phyloP scores from a whole-genome alignment of 2,329 filamentous ascomycete genomes.

The Berkeleyomyces basicola region DNA sequence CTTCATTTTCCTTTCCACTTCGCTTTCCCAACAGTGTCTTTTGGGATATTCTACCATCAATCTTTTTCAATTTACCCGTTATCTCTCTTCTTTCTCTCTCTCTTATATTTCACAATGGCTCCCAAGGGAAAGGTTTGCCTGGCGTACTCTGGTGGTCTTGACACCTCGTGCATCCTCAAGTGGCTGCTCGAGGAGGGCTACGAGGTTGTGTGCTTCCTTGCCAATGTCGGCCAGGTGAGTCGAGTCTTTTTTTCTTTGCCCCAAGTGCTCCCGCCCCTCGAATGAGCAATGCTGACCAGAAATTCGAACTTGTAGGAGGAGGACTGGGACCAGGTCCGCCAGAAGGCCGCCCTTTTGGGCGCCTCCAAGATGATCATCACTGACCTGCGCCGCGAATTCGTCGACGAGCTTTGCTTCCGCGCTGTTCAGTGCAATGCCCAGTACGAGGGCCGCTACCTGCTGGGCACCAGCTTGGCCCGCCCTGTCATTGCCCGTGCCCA shows the following conservation, averaged over 20 bases:
- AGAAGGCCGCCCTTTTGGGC: slow-evolving; percentile 26
- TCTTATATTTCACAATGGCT: slow-evolving; percentile 1
- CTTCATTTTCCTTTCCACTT: not conserved
- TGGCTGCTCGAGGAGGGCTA: slow-evolving; percentile 22
- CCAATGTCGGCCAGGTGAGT: slow-evolving; percentile 47
- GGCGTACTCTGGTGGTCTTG: slow-evolving; percentile 21
- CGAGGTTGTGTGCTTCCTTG: slow-evolving; percentile 27
- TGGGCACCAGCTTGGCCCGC: slow-evolving; percentile 40
- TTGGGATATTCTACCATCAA: not conserved
- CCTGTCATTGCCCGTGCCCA: slow-evolving; percentile 48
- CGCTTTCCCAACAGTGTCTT: not conserved
- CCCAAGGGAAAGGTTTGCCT: slow-evolving; percentile 14
- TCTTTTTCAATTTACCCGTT: not conserved
- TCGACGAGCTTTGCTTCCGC: slow-evolving; percentile 60
- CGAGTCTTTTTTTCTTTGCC: too few species aligned
- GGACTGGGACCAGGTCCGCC: slow-evolving; percentile 20
- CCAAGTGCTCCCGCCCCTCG: not conserved
- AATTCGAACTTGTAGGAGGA: slow-evolving; percentile 4
- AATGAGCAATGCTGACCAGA: not conserved
- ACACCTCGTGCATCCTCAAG: slow-evolving; percentile 27
- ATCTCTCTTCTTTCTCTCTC: not conserved
- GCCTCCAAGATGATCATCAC: slow-evolving; percentile 30
- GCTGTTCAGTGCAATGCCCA: slow-evolving; percentile 52
- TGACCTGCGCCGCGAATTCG: slow-evolving; percentile 52
- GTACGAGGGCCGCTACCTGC: slow-evolving; percentile 36